Evolutionary conservation across 805 yeast species (phyloP).

Genomic region (Teunomyces pallodes): DNA sequence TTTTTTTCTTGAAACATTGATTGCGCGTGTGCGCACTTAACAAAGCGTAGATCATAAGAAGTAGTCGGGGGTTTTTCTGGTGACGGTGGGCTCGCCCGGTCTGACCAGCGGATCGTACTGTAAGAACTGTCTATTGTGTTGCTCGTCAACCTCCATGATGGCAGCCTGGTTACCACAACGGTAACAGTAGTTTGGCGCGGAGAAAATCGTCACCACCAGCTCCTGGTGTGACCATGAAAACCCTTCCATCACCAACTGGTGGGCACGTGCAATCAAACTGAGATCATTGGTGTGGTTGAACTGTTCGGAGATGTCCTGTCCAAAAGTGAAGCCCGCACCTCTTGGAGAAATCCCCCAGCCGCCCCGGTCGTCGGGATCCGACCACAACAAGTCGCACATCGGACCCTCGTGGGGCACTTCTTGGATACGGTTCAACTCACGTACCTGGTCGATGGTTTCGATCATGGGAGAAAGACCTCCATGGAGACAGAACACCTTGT

Average conservation of each 20-base stretch:
- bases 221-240: conserved; percentile 94
- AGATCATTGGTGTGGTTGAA: conserved; percentile 89
- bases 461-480: conserved; percentile 96
- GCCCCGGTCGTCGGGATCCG: conserved; percentile 96
- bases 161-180: conserved; percentile 99
- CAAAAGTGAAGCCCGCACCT: conserved; percentile 98
- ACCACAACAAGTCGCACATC: conserved; percentile 95
- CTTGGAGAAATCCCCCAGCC: conserved; percentile 98
- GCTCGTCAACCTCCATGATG: conserved; percentile 96
- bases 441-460: conserved; percentile 87
- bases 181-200: conserved; percentile 96
- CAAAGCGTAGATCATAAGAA: conserved; percentile 55
- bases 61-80: conserved; percentile 95
- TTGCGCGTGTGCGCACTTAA: background rate
- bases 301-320: conserved; percentile 90
- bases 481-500: conserved; percentile 86
- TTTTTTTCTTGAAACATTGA: background rate
- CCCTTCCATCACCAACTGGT: conserved; percentile 97
- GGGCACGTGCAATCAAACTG: conserved; percentile 87
- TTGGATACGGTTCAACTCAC: conserved; percentile 86
- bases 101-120: conserved; percentile 96
- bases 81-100: conserved; percentile 97
- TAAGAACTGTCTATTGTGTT: conserved; percentile 83
- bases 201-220: conserved; percentile 87
- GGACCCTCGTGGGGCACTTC: conserved; percentile 98